These are phyloP conservation scores for Gillenia trifoliata DNA, from an alignment of 306 rosid genomes.

Conservation along the genomic window DNA sequence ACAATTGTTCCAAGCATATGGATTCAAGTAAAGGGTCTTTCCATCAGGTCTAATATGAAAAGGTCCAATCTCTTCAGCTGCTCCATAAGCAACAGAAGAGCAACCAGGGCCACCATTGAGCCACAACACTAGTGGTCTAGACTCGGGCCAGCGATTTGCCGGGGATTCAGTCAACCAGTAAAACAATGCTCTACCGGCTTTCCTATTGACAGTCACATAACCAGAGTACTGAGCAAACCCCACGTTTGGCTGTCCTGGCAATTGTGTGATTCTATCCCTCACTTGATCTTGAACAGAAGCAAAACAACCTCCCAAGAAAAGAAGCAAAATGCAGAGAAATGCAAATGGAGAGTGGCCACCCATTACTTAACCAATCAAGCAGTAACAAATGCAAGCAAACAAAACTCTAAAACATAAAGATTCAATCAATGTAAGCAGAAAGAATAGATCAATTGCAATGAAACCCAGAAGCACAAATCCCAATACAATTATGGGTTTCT, in stretches of 20 bases:
- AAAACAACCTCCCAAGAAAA: conserved; percentile 40
- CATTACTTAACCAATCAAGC: conserved; percentile 32
- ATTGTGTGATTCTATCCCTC: conserved; percentile 53
- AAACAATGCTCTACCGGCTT: conserved; percentile 80
- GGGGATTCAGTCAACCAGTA: conserved; percentile 92
- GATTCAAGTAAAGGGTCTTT: conserved; percentile 74
- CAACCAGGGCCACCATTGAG: conserved; percentile 99
- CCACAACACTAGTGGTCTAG: conserved; percentile 92
- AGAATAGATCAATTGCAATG: background rate
- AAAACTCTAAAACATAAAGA: background rate
- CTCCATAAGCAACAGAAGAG: conserved; percentile 94
- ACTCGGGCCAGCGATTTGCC: conserved; percentile 38
- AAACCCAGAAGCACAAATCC: conserved; percentile 29
- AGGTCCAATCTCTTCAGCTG: conserved; percentile 94
- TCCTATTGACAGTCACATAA: conserved; percentile 73
- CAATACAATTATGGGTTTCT: conserved; percentile 22
- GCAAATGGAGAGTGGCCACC: conserved; percentile 29
- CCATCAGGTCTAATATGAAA: conserved; percentile 79
- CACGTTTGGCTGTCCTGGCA: conserved; percentile 90
- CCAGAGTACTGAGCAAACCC: conserved; percentile 85
- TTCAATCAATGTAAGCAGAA: background rate
- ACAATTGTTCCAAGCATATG: conserved; percentile 91
- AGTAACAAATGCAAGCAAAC: background rate
- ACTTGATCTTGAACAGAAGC: conserved; percentile 57
- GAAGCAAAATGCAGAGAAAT: conserved; percentile 34